These are phyloP conservation scores for Diaporthe sp. DNA, from an alignment of 2,329 filamentous ascomycete genomes.

Conservation along the genomic window DNA sequence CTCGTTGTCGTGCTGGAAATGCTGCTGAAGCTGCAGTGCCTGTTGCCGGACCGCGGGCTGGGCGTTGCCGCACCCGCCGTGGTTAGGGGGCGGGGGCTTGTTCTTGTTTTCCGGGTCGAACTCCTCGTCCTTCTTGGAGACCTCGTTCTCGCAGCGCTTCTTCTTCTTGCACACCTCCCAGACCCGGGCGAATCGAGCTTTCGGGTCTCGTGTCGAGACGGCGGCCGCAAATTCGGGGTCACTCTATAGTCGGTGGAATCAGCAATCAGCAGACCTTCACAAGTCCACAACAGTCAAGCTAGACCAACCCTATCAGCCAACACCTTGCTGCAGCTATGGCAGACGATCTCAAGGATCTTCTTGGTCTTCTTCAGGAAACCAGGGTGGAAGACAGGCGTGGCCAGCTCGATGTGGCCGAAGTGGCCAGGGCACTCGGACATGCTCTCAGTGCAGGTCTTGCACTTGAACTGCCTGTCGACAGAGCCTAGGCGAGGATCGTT, in stretches of 20 bases:
- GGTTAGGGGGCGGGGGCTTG: constrained; percentile 69
- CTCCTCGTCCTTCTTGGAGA: constrained; percentile 76
- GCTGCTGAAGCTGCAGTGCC: constrained; percentile 80
- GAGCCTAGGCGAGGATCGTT: constrained; percentile 97
- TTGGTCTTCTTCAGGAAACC: constrained; percentile 99
- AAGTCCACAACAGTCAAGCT: constrained; percentile 60
- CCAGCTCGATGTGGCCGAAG: constrained; percentile 98
- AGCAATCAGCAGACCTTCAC: constrained; percentile 58
- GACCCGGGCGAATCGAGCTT: constrained; percentile 92
- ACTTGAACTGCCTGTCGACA: constrained; percentile 95
- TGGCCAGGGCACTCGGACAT: constrained; percentile 98
- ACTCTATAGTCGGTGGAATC: constrained; percentile 75
- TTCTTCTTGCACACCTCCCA: constrained; percentile 95
- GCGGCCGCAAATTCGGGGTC: constrained; percentile 88
- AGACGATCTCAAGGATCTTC: constrained; percentile 98
- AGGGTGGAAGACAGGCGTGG: constrained; percentile 93
- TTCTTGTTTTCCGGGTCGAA: constrained; percentile 72
- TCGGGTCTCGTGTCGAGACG: constrained; percentile 88
- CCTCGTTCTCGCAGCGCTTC: constrained; percentile 84
- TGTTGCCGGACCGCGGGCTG: constrained; percentile 91
- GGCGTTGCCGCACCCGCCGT: constrained; percentile 93
- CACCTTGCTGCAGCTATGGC: constrained; percentile 98
- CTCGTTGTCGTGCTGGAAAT: constrained; percentile 47
- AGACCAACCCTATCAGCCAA: constrained; percentile 97
- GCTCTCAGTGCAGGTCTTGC: constrained; percentile 94